Conservation (phyloP, 805 yeast genomes). For the Metschnikowia borealis region DNA sequence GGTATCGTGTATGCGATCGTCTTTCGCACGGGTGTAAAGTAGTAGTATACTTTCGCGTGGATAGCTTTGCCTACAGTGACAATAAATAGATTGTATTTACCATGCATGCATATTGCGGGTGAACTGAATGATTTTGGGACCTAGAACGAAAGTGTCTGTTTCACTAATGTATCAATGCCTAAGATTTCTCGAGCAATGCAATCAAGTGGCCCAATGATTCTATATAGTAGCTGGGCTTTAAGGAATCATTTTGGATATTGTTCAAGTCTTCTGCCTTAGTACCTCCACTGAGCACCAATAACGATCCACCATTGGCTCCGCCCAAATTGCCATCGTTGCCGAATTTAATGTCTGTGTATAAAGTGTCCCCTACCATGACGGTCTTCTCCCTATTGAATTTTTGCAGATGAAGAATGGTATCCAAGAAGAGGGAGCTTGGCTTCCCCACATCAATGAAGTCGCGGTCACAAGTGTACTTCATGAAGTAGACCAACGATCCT, state of each 20-base stretch:
- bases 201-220: conserved; percentile 31
- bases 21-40: background rate
- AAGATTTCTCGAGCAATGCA: conserved; percentile 8
- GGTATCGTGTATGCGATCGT: background rate
- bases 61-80: background rate
- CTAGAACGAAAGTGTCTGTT: no score
- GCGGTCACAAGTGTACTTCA: conserved; percentile 33
- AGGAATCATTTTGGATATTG: conserved; percentile 13
- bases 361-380: conserved; percentile 40
- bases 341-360: conserved; percentile 41
- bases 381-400: conserved; percentile 27
- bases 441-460: conserved; percentile 36
- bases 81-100: background rate
- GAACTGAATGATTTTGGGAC: no score
- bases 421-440: conserved; percentile 31
- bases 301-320: conserved; percentile 24
- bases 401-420: conserved; percentile 25
- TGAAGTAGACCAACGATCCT: conserved; percentile 36
- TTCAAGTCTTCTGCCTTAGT: conserved; percentile 26
- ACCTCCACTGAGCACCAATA: conserved; percentile 38
- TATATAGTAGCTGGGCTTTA: conserved; percentile 28
- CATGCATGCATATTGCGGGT: no score
- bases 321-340: conserved; percentile 40
- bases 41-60: background rate
- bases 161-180: background rate